These are phyloP conservation scores for Monilinia fructigena DNA, from an alignment of 2,329 filamentous ascomycete species.

Conservation along the genomic window DNA sequence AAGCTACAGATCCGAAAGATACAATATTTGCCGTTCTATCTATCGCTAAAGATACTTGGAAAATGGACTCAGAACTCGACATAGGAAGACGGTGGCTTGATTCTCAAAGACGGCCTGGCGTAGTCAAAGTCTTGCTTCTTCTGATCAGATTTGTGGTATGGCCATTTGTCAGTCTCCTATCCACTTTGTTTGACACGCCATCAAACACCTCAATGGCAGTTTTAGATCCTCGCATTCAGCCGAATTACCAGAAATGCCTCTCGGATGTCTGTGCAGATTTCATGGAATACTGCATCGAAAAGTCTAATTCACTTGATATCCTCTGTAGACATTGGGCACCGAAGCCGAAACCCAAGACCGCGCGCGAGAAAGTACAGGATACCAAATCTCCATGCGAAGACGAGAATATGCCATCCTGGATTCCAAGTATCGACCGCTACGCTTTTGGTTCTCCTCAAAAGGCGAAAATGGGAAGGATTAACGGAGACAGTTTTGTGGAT, in stretches of 20 bases:
- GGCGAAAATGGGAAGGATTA: slow-evolving; percentile 18
- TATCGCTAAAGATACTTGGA: slow-evolving; percentile 28
- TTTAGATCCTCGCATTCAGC: slow-evolving; percentile 26
- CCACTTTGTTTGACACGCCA: background rate
- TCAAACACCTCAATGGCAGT: background rate
- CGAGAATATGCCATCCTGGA: slow-evolving; percentile 28
- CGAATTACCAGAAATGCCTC: slow-evolving; percentile 30
- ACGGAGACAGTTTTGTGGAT: slow-evolving; percentile 32
- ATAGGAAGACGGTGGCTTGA: background rate
- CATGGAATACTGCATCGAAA: slow-evolving; percentile 33
- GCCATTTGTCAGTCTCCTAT: background rate
- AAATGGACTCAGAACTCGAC: slow-evolving; percentile 9
- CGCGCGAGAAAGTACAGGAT: background rate
- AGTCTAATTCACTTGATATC: slow-evolving; percentile 31
- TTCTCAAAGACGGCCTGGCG: background rate
- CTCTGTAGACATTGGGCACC: slow-evolving; percentile 32
- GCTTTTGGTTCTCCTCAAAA: slow-evolving; percentile 26
- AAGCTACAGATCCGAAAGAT: slow-evolving; percentile 29
- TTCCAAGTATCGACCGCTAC: slow-evolving; percentile 26
- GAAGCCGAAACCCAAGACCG: slow-evolving; percentile 10
- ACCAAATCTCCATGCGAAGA: background rate
- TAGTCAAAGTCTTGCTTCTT: background rate
- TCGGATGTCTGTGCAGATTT: slow-evolving; percentile 32
- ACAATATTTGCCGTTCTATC: slow-evolving; percentile 30
- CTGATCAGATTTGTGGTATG: background rate